A percentile compares a stretch with the other conserved stretches of the same genome.
Conservation (phyloP, 129 eudicot genomes). For the Oenanthe sinensis region DNA sequence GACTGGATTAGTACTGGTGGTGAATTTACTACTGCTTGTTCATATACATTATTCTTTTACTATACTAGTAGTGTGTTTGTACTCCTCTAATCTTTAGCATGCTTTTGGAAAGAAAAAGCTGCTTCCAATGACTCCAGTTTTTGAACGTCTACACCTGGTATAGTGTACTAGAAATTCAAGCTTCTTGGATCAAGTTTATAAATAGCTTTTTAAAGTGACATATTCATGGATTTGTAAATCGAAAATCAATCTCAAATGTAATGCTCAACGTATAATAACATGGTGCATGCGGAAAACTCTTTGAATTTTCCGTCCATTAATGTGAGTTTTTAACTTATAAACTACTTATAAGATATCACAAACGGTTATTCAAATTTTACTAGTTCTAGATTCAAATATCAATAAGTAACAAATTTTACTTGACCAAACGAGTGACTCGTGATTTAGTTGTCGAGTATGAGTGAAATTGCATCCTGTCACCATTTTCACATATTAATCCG, state of each 20-base stretch:
- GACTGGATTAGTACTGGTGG: not conserved
- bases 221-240: not conserved
- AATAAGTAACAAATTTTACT: no score
- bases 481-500: no score
- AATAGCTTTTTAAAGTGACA: not conserved
- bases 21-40: not conserved
- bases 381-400: no score
- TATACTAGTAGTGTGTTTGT: not conserved
- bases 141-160: not conserved
- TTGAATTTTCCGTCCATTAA: no score
- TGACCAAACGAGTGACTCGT: no score
- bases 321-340: no score
- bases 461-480: no score
- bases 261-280: no score
- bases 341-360: no score
- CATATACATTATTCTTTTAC: not conserved
- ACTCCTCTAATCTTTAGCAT: not conserved
- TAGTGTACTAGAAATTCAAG: not conserved
- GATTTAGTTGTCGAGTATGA: no score
- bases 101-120: conserved; percentile 4
- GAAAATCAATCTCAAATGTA: not conserved
- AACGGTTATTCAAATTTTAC: no score
- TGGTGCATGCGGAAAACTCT: not conserved
- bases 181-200: conserved; percentile 1
- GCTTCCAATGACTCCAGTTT: not conserved